Evolutionary conservation across 352 stramenopile genomes (phyloP).

Genomic region (Pythium phragmitis): DNA sequence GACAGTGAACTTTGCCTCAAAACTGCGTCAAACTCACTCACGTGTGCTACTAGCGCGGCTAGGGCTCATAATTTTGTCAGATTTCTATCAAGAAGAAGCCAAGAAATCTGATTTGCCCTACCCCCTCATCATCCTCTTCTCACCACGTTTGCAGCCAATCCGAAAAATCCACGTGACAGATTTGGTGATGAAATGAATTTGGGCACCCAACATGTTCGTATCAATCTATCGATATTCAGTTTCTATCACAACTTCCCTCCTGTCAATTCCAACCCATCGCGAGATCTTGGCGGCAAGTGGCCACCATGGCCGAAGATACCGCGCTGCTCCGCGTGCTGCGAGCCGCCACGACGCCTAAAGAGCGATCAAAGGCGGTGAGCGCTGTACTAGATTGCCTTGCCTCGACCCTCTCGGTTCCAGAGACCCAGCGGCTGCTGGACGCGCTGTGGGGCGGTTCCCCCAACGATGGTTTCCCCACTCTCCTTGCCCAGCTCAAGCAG

Average conservation of each 20-base stretch:
- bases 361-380: slow-evolving; percentile 7
- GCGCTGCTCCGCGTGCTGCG: neutral
- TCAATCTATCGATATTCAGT: neutral
- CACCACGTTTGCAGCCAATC: neutral
- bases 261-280: slow-evolving; percentile 1
- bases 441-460: neutral
- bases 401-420: slow-evolving; percentile 6
- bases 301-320: neutral
- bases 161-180: neutral
- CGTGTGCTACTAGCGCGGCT: too few relatives aligned
- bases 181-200: neutral
- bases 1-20: neutral
- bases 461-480: neutral
- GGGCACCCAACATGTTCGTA: neutral
- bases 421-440: slow-evolving; percentile 14
- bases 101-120: neutral
- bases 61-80: too few relatives aligned
- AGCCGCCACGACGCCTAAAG: neutral
- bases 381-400: slow-evolving; percentile 13
- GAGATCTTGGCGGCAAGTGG: neutral
- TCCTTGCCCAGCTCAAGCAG: slow-evolving; percentile 33
- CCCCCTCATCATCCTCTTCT: neutral
- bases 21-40: neutral
- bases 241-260: neutral
- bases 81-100: neutral